Percentiles rank a stretch among this genome's conserved stretches.
Conservation (phyloP, 2,329 filamentous ascomycete species). For the Amylocarpus encephaloides region DNA sequence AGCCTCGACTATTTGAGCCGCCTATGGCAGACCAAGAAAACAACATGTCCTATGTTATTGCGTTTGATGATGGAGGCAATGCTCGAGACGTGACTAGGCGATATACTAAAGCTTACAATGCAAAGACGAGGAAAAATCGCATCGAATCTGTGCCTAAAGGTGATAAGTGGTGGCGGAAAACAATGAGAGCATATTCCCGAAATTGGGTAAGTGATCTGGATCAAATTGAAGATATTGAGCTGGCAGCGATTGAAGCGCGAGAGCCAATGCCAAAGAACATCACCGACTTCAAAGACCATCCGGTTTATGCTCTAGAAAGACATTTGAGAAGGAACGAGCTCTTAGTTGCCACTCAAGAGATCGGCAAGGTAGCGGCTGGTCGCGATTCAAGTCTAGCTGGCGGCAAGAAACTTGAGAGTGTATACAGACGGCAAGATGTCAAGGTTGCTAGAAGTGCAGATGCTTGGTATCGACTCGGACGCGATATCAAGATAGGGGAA, state of each 20-base stretch:
- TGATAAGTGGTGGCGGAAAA: conserved; percentile 47
- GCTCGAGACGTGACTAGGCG: conserved; percentile 81
- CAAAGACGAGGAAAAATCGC: conserved; percentile 78
- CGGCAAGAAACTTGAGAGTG: conserved; percentile 55
- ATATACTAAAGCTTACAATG: conserved; percentile 82
- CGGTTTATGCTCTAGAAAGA: conserved; percentile 74
- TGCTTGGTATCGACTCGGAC: conserved; percentile 84
- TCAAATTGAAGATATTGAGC: conserved; percentile 74
- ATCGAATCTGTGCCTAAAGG: conserved; percentile 57
- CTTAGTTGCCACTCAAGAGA: conserved; percentile 59
- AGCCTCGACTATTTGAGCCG: conserved; percentile 72
- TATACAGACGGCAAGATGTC: conserved; percentile 80
- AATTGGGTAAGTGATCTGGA: conserved; percentile 57
- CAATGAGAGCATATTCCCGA: conserved; percentile 43
- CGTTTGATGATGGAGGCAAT: conserved; percentile 72
- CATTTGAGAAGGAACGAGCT: conserved; percentile 82
- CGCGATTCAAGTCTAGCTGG: conserved; percentile 36
- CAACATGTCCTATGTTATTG: conserved; percentile 73
- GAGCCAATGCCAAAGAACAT: conserved; percentile 86
- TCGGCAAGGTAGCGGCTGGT: conserved; percentile 72
- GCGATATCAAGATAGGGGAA: conserved; percentile 70
- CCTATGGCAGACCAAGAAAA: conserved; percentile 73
- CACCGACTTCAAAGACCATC: conserved; percentile 81
- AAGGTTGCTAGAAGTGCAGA: conserved; percentile 71
- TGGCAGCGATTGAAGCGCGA: conserved; percentile 61